Conservation (phyloP, 2,329 filamentous ascomycete genomes). For the Diaporthe humulicola region DNA sequence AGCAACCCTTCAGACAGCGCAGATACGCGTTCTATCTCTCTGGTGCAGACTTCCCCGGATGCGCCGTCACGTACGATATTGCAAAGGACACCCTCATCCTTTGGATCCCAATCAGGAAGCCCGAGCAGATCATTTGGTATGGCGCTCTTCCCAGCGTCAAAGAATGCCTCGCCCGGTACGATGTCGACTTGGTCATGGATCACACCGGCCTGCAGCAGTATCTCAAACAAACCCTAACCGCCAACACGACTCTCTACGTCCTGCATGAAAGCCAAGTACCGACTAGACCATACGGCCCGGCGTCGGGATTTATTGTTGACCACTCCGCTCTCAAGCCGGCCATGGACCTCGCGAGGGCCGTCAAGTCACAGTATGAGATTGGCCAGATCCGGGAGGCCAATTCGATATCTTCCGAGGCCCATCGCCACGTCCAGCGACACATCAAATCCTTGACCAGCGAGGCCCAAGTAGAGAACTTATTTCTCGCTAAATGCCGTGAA, state of each 20-base stretch:
- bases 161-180: conserved; percentile 72
- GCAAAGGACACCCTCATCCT: conserved; percentile 73
- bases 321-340: conserved; percentile 71
- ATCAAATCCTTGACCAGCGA: conserved; percentile 79
- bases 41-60: conserved; percentile 67
- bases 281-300: not conserved
- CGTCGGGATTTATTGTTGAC: conserved; percentile 55
- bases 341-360: conserved; percentile 83
- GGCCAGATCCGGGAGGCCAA: conserved; percentile 86
- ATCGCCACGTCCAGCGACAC: conserved; percentile 77
- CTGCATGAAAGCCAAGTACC: conserved; percentile 53
- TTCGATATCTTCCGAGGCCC: conserved; percentile 81
- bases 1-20: conserved; percentile 67
- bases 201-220: conserved; percentile 61
- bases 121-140: conserved; percentile 72
- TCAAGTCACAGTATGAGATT: conserved; percentile 90
- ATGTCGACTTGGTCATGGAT: conserved; percentile 80
- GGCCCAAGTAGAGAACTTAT: conserved; percentile 84
- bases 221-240: conserved; percentile 60
- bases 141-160: conserved; percentile 71
- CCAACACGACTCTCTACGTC: conserved; percentile 59
- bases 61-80: conserved; percentile 70
- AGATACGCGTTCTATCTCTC: conserved; percentile 73
- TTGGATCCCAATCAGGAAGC: conserved; percentile 80
- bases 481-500: conserved; percentile 79